Conservation (phyloP, 441 rosid species). For the Melastoma candidum region DNA sequence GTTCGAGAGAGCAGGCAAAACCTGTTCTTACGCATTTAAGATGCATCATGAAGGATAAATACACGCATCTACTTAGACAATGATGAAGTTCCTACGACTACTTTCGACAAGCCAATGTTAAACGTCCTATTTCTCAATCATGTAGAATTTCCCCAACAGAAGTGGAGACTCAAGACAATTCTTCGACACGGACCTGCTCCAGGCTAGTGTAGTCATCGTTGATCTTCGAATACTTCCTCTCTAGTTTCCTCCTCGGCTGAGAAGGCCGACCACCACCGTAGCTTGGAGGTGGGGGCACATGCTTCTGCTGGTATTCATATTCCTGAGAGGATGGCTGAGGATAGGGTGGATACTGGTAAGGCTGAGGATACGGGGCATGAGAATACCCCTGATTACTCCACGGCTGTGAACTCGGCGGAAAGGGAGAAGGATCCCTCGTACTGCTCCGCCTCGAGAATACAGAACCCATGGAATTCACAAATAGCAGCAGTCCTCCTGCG, state of each 20-base stretch:
- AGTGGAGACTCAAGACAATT: not conserved
- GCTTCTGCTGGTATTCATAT: constrained; percentile 27
- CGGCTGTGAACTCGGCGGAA: constrained; percentile 29
- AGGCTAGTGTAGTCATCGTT: constrained; percentile 63
- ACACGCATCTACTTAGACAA: too few relatives aligned
- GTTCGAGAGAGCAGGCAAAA: too few relatives aligned
- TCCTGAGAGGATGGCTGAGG: constrained; percentile 28
- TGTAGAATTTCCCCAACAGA: too few relatives aligned
- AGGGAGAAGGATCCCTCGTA: constrained; percentile 23
- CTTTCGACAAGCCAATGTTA: too few relatives aligned
- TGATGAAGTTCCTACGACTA: too few relatives aligned
- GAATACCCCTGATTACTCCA: constrained; percentile 32
- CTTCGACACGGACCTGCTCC: constrained; percentile 45
- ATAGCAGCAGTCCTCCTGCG: constrained; percentile 7
- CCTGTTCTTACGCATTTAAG: too few relatives aligned
- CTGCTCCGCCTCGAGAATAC: constrained; percentile 30
- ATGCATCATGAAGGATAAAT: too few relatives aligned
- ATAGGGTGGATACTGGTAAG: constrained; percentile 25
- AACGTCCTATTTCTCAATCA: not conserved
- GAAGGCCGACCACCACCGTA: constrained; percentile 24
- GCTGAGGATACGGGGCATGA: constrained; percentile 31
- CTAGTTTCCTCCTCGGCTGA: constrained; percentile 39
- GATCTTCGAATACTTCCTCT: constrained; percentile 71
- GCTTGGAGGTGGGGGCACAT: constrained; percentile 29
- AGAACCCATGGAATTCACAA: constrained; percentile 44